These are phyloP conservation scores for Saitozyma sp. DNA, from an alignment of 768 basidiomycete species.

Conservation along the genomic window DNA sequence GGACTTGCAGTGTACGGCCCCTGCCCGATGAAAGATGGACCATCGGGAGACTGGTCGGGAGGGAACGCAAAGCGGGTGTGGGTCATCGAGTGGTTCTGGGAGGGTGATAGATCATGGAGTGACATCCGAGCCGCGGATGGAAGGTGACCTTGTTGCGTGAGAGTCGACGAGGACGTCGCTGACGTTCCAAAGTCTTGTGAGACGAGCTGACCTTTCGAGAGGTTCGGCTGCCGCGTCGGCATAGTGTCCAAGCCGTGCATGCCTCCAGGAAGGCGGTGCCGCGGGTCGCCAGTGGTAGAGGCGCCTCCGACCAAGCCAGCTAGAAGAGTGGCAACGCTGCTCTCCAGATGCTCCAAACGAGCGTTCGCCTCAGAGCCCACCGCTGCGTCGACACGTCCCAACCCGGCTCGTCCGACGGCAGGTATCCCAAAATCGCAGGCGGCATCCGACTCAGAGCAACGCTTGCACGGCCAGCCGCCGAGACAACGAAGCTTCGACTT, in stretches of 20 bases:
- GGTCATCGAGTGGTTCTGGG: not conserved
- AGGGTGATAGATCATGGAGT: not conserved
- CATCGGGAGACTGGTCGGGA: not conserved
- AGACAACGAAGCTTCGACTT: slow-evolving; percentile 11
- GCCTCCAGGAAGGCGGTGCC: no score
- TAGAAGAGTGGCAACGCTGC: slow-evolving; percentile 30
- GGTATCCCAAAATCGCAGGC: slow-evolving; percentile 5
- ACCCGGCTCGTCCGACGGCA: not conserved
- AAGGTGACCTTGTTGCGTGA: not conserved
- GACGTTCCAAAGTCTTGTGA: no score
- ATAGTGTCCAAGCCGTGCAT: not conserved
- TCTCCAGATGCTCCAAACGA: slow-evolving; percentile 35
- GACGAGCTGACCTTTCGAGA: no score
- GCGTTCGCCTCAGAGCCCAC: slow-evolving; percentile 9
- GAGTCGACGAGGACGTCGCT: not conserved
- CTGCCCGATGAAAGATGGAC: no score
- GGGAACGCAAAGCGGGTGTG: not conserved
- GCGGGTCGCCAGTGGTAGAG: no score
- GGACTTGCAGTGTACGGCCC: no score
- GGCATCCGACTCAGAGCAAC: slow-evolving; percentile 5
- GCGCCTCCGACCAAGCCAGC: not conserved
- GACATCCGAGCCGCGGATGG: not conserved
- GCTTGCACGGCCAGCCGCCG: slow-evolving; percentile 13
- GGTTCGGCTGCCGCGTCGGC: no score
- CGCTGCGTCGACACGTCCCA: not conserved